Conservation (phyloP, 2,329 filamentous ascomycete species). For the Paramyrothecium roridum region DNA sequence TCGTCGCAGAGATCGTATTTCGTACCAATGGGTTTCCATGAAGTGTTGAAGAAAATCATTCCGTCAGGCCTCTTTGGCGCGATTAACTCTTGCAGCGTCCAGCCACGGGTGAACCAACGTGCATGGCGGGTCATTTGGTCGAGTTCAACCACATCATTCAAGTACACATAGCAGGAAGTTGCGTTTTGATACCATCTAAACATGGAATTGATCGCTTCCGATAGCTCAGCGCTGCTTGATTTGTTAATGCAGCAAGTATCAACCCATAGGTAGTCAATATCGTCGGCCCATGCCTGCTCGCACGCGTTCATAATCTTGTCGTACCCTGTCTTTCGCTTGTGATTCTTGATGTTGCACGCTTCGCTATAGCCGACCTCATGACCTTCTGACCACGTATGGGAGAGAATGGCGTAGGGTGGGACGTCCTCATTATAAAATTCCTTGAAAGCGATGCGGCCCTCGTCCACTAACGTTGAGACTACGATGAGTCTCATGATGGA, state of each 20-base stretch:
- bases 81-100: neutral
- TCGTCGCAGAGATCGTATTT: neutral
- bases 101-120: neutral
- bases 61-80: neutral
- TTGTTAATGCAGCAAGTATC: constrained; percentile 17
- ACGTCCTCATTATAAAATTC: too few species aligned
- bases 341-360: neutral
- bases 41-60: neutral
- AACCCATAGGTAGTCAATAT: constrained; percentile 11
- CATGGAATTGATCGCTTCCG: constrained; percentile 12
- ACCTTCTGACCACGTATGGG: constrained; percentile 14
- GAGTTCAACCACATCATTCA: constrained; percentile 7
- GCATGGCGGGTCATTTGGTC: neutral
- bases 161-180: constrained; percentile 11
- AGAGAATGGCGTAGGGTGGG: constrained; percentile 15
- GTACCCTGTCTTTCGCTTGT: constrained; percentile 4
- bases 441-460: too few species aligned
- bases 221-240: constrained; percentile 6
- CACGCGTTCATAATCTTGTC: constrained; percentile 9
- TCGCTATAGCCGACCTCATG: constrained; percentile 13
- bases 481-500: too few species aligned
- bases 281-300: constrained; percentile 2
- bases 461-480: too few species aligned
- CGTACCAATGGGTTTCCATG: neutral
- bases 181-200: constrained; percentile 13